Percentiles rank a stretch among this genome's conserved stretches.
phyloP scores from a whole-genome alignment of 2,329 filamentous ascomycete species.

The Neonectria faginata region DNA sequence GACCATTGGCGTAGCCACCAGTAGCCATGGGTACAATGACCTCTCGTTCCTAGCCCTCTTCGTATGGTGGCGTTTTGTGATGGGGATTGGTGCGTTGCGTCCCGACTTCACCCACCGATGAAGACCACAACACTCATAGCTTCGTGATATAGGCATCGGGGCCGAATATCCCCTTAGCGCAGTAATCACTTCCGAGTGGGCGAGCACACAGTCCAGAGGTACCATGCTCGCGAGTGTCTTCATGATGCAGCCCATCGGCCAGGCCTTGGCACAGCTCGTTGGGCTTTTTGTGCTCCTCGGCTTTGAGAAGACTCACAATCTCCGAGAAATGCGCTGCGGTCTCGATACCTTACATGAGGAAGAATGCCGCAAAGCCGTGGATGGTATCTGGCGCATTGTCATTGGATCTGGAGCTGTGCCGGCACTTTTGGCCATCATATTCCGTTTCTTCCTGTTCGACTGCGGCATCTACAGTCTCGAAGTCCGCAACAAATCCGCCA shows the following conservation, averaged over 20 bases:
- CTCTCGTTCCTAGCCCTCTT: conserved; percentile 64
- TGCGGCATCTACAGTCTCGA: conserved; percentile 74
- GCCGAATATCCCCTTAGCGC: conserved; percentile 76
- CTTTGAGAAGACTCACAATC: conserved; percentile 55
- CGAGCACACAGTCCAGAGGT: conserved; percentile 71
- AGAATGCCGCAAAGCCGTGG: conserved; percentile 61
- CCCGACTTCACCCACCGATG: conserved; percentile 13
- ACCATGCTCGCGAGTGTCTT: conserved; percentile 77
- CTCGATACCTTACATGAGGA: conserved; percentile 58
- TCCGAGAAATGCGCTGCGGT: conserved; percentile 61
- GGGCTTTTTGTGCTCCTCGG: conserved; percentile 65
- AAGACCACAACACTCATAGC: conserved; percentile 20
- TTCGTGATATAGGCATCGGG: conserved; percentile 63
- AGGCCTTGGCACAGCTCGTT: conserved; percentile 73
- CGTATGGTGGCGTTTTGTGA: conserved; percentile 66
- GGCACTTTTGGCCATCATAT: conserved; percentile 72
- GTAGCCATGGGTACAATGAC: conserved; percentile 61
- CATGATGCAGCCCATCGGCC: conserved; percentile 76
- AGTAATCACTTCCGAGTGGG: conserved; percentile 75
- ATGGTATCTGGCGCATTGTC: conserved; percentile 75
- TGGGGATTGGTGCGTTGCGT: conserved; percentile 59
- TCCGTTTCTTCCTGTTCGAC: conserved; percentile 75
- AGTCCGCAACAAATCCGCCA: conserved; percentile 70
- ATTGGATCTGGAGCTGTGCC: conserved; percentile 74
- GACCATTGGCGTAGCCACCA: conserved; percentile 67